Evolutionary conservation across 495 filamentous ascomycete genomes (phyloP), one percentile per base, ranked within the genome.

Genomic region (Penicillium lagena): DNA sequence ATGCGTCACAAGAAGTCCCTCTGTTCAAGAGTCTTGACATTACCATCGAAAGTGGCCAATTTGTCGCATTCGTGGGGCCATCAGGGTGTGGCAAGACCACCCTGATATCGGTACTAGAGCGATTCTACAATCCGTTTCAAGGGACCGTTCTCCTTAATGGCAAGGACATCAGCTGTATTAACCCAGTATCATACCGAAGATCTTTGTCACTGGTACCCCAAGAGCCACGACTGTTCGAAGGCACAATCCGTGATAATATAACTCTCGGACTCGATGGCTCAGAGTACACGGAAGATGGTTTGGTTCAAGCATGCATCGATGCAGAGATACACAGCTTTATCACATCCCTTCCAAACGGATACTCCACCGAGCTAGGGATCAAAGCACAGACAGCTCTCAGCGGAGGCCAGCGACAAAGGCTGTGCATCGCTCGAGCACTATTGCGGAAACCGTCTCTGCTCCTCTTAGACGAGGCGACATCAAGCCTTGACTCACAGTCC

Each of bases 21-120:
- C 8, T 17, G 9, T 14, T 41, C 33, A 22, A 4, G 22, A 6
- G 4, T 22, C 22, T 22, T 34, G 5, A 34, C n/a, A 32, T 40
- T 38, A 12, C 7, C 12, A 40, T n/a, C 47, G 46, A 36, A 58
- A 42, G 51, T 7, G 71, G 70, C 13, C 53, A 75, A 39, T 71
- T 63, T 27, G 59, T 71, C 10, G 79, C 72, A 4, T 60, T 81
- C n/a, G 76, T 81, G 5, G 79, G 79, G 12, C 60, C 71, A 9
- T 75, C 72, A 6, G 79, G 79, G 1, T 77, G 71, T 30, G 79
- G 80, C 8, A 83, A 83, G 48, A 70, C 67, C 4, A 80, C 78
- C 1, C 62, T 74, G 8, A 67, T 83, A 17, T 57, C 69, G 28
- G 60, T 83, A 4, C 54, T 84, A 9, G 76, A 81, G 48, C 67